These are phyloP conservation scores for Dichomitus squalens DNA, from an alignment of 1,284 basidiomycete genomes.

Conservation along the genomic window DNA sequence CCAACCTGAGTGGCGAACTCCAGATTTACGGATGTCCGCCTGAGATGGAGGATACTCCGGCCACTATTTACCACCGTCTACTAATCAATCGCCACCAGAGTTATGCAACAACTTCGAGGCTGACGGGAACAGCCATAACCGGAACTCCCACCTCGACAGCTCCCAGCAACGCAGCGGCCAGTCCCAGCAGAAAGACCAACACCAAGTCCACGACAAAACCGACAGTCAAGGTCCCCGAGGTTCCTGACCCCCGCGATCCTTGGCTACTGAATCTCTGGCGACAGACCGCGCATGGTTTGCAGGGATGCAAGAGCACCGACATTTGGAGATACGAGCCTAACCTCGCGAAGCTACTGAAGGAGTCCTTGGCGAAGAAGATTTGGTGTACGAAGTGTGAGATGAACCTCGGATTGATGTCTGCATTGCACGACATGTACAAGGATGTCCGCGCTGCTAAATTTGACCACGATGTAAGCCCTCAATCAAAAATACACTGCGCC, in stretches of 20 bases:
- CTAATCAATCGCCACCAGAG: slow-evolving; percentile 7
- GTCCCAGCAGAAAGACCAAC: background rate
- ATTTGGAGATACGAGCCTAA: background rate
- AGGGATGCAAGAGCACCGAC: background rate
- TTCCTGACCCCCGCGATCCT: background rate
- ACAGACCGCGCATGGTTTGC: background rate
- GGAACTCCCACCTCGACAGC: background rate
- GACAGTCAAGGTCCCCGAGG: background rate
- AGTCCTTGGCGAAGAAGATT: slow-evolving; percentile 7
- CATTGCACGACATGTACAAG: slow-evolving; percentile 1
- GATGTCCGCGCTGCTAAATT: background rate
- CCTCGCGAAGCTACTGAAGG: background rate
- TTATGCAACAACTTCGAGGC: background rate
- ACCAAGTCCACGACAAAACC: background rate
- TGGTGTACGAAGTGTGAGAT: slow-evolving; percentile 7
- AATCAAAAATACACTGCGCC: background rate
- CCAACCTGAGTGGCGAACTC: slow-evolving; percentile 2
- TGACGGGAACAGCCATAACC: background rate
- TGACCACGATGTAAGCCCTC: slow-evolving; percentile 5
- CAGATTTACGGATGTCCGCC: slow-evolving; percentile 1
- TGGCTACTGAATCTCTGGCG: background rate
- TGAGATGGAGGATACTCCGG: slow-evolving; percentile 9
- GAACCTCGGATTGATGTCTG: slow-evolving; percentile 1
- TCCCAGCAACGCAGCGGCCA: background rate
- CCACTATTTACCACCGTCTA: slow-evolving; percentile 4